Base-by-base conservation (phyloP, 1,284 basidiomycete genomes). In the Papiliotrema fonsecae region DNA sequence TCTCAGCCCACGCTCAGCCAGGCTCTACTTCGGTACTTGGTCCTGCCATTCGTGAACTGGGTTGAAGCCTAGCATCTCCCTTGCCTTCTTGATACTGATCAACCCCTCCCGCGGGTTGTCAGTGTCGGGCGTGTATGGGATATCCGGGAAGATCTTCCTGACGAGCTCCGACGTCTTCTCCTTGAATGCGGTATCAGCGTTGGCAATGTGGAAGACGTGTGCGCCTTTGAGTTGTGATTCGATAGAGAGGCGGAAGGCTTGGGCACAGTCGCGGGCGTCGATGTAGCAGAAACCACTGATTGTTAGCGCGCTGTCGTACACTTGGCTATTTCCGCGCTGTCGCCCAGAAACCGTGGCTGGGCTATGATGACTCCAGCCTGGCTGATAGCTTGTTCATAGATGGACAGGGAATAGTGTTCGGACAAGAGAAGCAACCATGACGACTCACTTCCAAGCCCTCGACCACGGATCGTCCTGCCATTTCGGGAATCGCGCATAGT, bases 141-240 rank as follows among this genome's bases (percentile, higher is more conserved):
- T 62, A 28, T 61, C 51, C 1, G 72, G 63, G 61, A 75, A 71
- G 39, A 70, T 55, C 42, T 65, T 51, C 55, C 72, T 56, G 45
- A 72, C 64, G 46, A 77, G 56, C 24, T 76, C 68, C 7, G 58
- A 62, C 6, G 60, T 69, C 0, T 67, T 49, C 26, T 40, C 59
- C 16, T 58, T 55, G 64, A 68, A 73, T 19, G 63, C 57, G 14
- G 64, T 73, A 47, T 74, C 72, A 50, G 64, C 67, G 60, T 74
- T 74, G 18, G 71, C 71, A 42, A 75, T 67, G 45, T 73, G 64
- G 58, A 71, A 74, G 7, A 66, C 62, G 35, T 75, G 69, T n/a
- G 69, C 61, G 5, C 73, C 73, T 26, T 58, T 73, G 34, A 69
- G 52, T 24, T 55, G 38, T 1, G 56, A 60, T 31, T 71, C 62